Base-by-base conservation (phyloP, 768 basidiomycete genomes). In the Clitopilus passeckerianus region DNA sequence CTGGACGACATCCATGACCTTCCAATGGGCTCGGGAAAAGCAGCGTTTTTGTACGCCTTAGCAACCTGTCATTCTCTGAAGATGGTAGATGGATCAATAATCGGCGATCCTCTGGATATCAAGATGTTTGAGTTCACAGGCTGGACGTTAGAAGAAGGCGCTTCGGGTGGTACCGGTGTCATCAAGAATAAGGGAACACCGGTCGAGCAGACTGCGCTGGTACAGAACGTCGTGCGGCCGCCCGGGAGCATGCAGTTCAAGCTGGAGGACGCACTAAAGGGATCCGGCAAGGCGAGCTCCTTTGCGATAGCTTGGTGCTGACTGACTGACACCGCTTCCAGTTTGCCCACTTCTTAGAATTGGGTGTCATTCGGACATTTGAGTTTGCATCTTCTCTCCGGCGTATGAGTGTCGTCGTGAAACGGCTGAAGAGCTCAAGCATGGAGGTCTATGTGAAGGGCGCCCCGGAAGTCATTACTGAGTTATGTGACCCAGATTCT, bases 361-460 rank as follows among this genome's bases (percentile, higher is more conserved):
- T 99, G 57, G 97, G 97, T 41, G 96, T 98, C 18, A 93, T 99
- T 50, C 82, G 95, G 43, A 92, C 90, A 3, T 99, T 96, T 66
- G 97, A 99, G 68, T 99, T 99, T 68, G 92, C 96, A 1, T 97
- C 96, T 7, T 80, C 90, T 4, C 79, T 98, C 20, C 84, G 97
- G 24, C 79, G 97, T 56, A 99, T 99, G 96, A 97, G 95, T 63
- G 97, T 99, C 24, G 86, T 99, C 56, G 96, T 98, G 66, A 99
- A 98, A 72, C 82, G 93, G 56, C 81, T 99, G 57, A 97, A 90
- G 71, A 95, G 95, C 64, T 85, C 74, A 57, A 93, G 91, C 70
- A 98, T 99, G 94, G 97, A 99, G 70, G 81, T 98, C 10, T 98
- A 98, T 69, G 95, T 95, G 66, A 99, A 99, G 70, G 97, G 97